Conservation (phyloP, 345 rosid species). For the Acer yangbiense region DNA sequence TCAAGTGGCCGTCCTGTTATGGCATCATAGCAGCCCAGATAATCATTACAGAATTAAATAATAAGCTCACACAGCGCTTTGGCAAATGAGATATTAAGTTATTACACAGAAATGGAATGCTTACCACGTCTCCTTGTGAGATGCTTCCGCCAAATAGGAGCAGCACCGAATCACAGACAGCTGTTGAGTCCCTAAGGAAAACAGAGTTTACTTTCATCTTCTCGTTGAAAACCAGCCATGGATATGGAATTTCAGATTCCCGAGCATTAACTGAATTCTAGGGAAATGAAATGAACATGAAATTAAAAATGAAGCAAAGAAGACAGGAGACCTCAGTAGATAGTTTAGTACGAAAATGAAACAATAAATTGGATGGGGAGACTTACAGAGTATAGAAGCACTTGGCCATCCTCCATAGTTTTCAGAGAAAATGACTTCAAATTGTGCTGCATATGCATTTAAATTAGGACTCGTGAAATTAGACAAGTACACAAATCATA, state of each 20-base stretch:
- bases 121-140: slow-evolving; percentile 62
- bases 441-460: slow-evolving; percentile 52
- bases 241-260: slow-evolving; percentile 71
- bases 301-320: slow-evolving; percentile 20
- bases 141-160: slow-evolving; percentile 87
- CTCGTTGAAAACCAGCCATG: slow-evolving; percentile 94
- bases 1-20: slow-evolving; percentile 81
- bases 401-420: slow-evolving; percentile 98
- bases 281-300: slow-evolving; percentile 8
- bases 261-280: slow-evolving; percentile 90
- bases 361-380: slow-evolving; percentile 12
- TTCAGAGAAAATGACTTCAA: slow-evolving; percentile 80
- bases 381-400: slow-evolving; percentile 80
- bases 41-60: slow-evolving; percentile 8
- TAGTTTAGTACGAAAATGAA: slow-evolving; percentile 10
- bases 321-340: background rate
- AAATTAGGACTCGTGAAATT: slow-evolving; percentile 22
- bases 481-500: background rate
- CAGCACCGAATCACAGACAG: slow-evolving; percentile 77
- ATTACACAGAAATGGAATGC: slow-evolving; percentile 22
- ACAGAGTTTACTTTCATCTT: slow-evolving; percentile 92
- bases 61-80: background rate
- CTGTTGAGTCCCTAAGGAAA: slow-evolving; percentile 93
- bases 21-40: slow-evolving; percentile 5
- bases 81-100: slow-evolving; percentile 11